Evolutionary conservation across 352 stramenopile species (phyloP).

Genomic region (Pythium apleroticum): DNA sequence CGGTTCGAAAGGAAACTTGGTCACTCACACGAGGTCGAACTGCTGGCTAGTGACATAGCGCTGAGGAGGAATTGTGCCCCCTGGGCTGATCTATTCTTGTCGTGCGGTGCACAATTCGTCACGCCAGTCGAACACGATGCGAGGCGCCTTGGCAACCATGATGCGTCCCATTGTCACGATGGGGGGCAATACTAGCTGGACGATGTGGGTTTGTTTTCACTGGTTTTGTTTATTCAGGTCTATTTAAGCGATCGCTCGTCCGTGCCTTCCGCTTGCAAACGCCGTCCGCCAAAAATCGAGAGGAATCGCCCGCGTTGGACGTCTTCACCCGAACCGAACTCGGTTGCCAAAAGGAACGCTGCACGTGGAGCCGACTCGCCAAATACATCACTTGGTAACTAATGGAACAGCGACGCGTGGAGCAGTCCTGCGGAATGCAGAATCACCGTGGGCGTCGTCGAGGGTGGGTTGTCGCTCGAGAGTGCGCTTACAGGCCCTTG

Average conservation of each 20-base stretch:
- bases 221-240: slow-evolving; percentile 9
- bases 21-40: slow-evolving; percentile 3
- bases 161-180: too few relatives aligned
- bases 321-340: background rate
- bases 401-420: slow-evolving; percentile 19
- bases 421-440: background rate
- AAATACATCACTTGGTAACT: slow-evolving; percentile 16
- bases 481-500: slow-evolving; percentile 48
- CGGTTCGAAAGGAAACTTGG: slow-evolving; percentile 2
- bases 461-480: slow-evolving; percentile 1
- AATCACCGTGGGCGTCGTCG: background rate
- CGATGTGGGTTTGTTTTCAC: background rate
- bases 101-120: background rate
- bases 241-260: slow-evolving; percentile 5
- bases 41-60: background rate
- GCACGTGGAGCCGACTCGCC: slow-evolving; percentile 6
- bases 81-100: background rate
- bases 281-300: background rate
- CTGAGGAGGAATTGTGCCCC: slow-evolving; percentile 13
- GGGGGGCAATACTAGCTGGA: too few relatives aligned
- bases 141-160: too few relatives aligned
- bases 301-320: background rate
- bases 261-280: background rate
- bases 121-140: background rate
- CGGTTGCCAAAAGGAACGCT: slow-evolving; percentile 4